A percentile compares a stretch with the other conserved stretches of the same genome.
phyloP scores from a whole-genome alignment of 345 rosid species.

The Sisymbrium irio region DNA sequence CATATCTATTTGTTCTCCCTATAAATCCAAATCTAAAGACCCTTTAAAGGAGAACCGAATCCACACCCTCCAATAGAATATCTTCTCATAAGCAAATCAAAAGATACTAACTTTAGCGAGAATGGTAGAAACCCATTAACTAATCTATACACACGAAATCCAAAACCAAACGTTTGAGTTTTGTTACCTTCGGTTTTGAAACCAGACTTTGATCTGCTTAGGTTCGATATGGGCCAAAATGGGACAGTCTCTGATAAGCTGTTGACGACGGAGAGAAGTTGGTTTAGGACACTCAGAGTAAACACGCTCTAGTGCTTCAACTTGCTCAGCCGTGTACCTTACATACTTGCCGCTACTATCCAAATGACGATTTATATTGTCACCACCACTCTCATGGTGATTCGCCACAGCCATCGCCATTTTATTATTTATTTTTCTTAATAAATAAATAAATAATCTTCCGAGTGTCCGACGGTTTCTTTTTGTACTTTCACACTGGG shows the following conservation, averaged over 20 bases:
- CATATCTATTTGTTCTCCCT: neutral
- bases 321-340: conserved; percentile 35
- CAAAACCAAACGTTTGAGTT: neutral
- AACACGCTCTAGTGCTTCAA: conserved; percentile 32
- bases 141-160: neutral
- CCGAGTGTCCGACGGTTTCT: neutral
- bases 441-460: neutral
- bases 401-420: conserved; percentile 81
- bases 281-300: conserved; percentile 91
- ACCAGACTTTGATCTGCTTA: conserved; percentile 99
- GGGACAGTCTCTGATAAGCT: conserved; percentile 89
- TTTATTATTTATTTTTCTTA: neutral
- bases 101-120: neutral
- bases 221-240: conserved; percentile 90
- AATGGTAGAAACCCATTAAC: neutral
- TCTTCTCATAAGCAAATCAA: neutral
- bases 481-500: neutral
- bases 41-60: neutral
- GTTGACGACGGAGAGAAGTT: conserved; percentile 86
- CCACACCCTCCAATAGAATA: neutral
- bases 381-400: conserved; percentile 72
- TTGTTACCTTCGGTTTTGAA: conserved; percentile 85
- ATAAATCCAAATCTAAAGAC: neutral
- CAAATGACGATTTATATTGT: conserved; percentile 69
- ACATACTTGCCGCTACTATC: conserved; percentile 83